Percentiles rank a stretch among this genome's conserved stretches.
Evolutionary conservation across 2,329 filamentous ascomycete species (phyloP).

Genomic region (Neonectria sp.): DNA sequence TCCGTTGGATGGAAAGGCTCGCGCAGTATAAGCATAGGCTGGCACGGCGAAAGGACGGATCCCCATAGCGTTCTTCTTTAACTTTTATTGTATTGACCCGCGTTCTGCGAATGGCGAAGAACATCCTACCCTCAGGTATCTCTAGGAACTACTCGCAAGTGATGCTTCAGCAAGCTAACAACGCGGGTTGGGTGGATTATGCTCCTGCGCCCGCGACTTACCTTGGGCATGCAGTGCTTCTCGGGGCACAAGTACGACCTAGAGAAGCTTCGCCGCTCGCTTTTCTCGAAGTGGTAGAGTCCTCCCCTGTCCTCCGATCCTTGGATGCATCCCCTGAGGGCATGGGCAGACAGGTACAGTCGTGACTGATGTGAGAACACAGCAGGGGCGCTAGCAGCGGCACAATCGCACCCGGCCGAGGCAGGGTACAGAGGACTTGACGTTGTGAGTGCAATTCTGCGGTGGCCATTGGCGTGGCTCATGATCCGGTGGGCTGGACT

Average conservation of each 20-base stretch:
- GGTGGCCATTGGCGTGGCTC: constrained; percentile 1
- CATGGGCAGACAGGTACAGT: background rate
- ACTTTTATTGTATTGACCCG: constrained; percentile 34
- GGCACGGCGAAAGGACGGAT: constrained; percentile 45
- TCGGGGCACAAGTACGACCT: constrained; percentile 13
- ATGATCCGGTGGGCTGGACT: constrained; percentile 10
- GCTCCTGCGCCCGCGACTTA: constrained; percentile 7
- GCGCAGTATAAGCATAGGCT: constrained; percentile 39
- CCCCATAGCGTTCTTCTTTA: constrained; percentile 44
- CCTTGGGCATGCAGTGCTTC: constrained; percentile 2
- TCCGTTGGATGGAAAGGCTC: constrained; percentile 23
- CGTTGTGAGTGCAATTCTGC: background rate
- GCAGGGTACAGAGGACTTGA: background rate
- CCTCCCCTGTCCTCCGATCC: constrained; percentile 14
- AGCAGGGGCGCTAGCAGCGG: background rate
- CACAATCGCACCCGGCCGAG: background rate
- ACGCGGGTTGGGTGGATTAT: background rate
- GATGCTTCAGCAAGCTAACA: constrained; percentile 16
- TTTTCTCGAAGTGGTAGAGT: background rate
- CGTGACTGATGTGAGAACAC: background rate
- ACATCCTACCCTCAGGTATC: background rate
- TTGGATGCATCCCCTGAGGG: constrained; percentile 6
- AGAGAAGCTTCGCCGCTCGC: background rate
- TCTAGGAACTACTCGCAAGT: constrained; percentile 16
- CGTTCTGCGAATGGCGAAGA: constrained; percentile 25